phyloP scores from a whole-genome alignment of 495 filamentous ascomycete genomes.

The Daldinia loculata region DNA sequence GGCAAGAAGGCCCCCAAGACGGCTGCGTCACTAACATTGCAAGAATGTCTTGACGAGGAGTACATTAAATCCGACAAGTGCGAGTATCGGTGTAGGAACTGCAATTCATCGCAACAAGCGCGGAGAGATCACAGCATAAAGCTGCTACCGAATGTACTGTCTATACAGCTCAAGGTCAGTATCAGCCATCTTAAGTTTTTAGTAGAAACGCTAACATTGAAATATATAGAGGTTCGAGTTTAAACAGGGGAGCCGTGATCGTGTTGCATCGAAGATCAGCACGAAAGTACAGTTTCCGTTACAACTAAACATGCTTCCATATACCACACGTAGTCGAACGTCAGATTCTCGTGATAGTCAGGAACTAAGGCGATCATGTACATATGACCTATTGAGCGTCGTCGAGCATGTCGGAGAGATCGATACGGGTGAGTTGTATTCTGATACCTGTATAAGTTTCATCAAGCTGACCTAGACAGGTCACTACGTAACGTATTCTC shows the following conservation, averaged over 20 bases:
- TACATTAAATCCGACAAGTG: conserved; percentile 81
- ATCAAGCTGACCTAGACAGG: conserved; percentile 52
- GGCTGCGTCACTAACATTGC: conserved; percentile 65
- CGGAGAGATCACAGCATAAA: conserved; percentile 83
- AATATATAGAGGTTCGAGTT: conserved; percentile 77
- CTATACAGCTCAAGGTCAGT: conserved; percentile 87
- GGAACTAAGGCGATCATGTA: conserved; percentile 62
- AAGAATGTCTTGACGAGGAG: conserved; percentile 79
- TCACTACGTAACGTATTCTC: conserved; percentile 88
- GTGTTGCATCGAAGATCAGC: conserved; percentile 79
- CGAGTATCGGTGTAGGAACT: conserved; percentile 82
- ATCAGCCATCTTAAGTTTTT: neutral
- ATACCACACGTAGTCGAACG: conserved; percentile 69
- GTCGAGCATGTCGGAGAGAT: conserved; percentile 89
- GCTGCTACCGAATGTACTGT: conserved; percentile 82
- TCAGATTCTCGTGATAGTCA: conserved; percentile 54
- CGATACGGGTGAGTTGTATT: conserved; percentile 62
- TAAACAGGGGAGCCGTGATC: conserved; percentile 63
- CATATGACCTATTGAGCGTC: conserved; percentile 85
- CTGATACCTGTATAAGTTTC: neutral
- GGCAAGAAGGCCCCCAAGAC: conserved; percentile 54
- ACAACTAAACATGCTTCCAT: conserved; percentile 87
- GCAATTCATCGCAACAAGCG: conserved; percentile 73
- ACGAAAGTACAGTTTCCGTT: conserved; percentile 83
- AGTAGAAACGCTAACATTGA: neutral